Evolutionary conservation across 345 rosid species (phyloP), one percentile per base, ranked within the genome.

Genomic region (Eucalyptus pauciflora): DNA sequence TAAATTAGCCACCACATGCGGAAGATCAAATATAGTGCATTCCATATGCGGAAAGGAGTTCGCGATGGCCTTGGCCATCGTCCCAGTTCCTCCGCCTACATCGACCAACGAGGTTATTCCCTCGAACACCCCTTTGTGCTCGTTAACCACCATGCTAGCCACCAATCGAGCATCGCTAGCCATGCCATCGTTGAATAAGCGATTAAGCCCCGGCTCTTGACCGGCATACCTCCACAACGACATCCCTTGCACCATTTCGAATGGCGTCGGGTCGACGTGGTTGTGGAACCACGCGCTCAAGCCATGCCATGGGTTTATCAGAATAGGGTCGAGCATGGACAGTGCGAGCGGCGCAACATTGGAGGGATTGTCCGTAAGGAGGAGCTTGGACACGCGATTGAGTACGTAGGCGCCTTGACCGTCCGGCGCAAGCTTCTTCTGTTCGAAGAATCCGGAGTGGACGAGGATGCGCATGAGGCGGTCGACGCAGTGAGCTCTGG

Each of bases 81-180:
- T 89, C 51, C 93, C 93, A 1, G 91, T 91, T n/a, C 93, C 93
- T 5, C 92, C 94, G 2, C 93, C 93, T 22, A 92, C 92, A 89
- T 93, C 94, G 12, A 92, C 93, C 45, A 93, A 45, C 3, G 93
- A 89, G 4, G n/a, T 54, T 88, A 90, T 46, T 58, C 92, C 93
- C n/a, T 92, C 89, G 76, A 92, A 92, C 29, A 81, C 41, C 4
- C 79, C 81, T 43, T 85, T 83, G 81, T 89, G 89, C 33, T 52
- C 43, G 22, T 83, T 86, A 5, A 71, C 43, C 69, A 92, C 16
- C 29, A 86, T 62, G 15, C 56, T 29, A 5, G 50, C 64, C 31
- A 88, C 87, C 18, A 94, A 5, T 3, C 25, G 52, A 41, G 91
- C 48, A 81, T 94, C 94, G 1, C 91, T 48, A 4, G 92, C 93